These are phyloP conservation scores for Mortierella sp. DNA, from an alignment of 371 early-diverging fungal genomes.

Conservation along the genomic window DNA sequence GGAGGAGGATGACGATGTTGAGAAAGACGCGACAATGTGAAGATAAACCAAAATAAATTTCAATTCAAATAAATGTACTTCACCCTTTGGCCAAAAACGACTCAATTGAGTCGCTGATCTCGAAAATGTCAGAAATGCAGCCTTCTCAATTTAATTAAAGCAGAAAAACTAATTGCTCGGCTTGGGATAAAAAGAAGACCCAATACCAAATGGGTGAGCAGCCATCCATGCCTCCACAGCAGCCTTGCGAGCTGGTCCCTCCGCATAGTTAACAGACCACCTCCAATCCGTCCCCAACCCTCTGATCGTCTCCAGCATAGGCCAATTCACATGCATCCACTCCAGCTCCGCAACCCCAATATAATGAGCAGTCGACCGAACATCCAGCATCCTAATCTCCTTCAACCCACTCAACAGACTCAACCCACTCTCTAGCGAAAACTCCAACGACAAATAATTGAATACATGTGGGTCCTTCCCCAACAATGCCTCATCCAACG, in stretches of 20 bases:
- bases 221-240: background rate
- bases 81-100: too few relatives aligned
- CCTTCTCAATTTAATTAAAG: too few relatives aligned
- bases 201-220: background rate
- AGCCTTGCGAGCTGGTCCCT: background rate
- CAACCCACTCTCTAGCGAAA: background rate
- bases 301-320: background rate
- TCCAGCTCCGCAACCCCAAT: background rate
- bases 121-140: too few relatives aligned
- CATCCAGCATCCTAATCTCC: background rate
- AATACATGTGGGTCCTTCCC: background rate
- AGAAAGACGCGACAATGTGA: too few relatives aligned
- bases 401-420: background rate
- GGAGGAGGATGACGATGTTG: too few relatives aligned
- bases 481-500: too few relatives aligned
- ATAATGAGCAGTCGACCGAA: background rate
- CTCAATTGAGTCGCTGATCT: too few relatives aligned
- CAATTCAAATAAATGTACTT: too few relatives aligned
- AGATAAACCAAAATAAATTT: too few relatives aligned
- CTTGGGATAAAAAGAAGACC: background rate
- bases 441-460: background rate
- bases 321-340: conserved; percentile 2
- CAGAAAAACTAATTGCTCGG: too few relatives aligned
- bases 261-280: background rate
- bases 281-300: background rate